Evolutionary conservation across 1,284 basidiomycete genomes (phyloP).

Genomic region (Cutaneotrichosporon curvatum): DNA sequence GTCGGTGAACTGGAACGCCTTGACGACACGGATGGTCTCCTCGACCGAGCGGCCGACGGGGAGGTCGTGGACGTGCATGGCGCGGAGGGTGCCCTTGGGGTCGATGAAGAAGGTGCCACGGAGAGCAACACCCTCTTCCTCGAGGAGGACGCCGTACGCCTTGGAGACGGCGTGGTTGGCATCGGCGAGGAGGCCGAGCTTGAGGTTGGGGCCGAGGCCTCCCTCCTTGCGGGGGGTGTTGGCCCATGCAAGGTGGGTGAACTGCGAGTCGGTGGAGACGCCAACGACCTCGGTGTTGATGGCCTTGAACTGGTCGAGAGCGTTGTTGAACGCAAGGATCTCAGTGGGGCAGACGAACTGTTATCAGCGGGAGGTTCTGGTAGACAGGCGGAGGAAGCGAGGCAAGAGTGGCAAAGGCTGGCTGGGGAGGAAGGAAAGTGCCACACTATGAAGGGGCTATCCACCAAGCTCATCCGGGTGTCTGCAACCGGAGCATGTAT

Average conservation of each 20-base stretch:
- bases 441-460: too few species aligned
- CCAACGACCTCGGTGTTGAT: constrained; percentile 69
- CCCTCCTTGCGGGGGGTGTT: constrained; percentile 70
- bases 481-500: too few species aligned
- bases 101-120: constrained; percentile 85
- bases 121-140: constrained; percentile 75
- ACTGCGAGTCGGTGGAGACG: constrained; percentile 77
- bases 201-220: constrained; percentile 77
- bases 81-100: constrained; percentile 68
- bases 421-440: too few species aligned
- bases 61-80: constrained; percentile 63
- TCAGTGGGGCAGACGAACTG: constrained; percentile 79
- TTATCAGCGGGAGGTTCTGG: background rate
- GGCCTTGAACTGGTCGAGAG: constrained; percentile 63
- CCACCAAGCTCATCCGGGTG: too few species aligned
- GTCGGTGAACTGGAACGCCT: constrained; percentile 75
- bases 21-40: constrained; percentile 77
- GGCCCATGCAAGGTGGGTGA: constrained; percentile 80
- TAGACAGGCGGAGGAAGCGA: too few species aligned
- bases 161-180: constrained; percentile 47
- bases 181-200: constrained; percentile 58
- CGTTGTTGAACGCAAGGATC: constrained; percentile 85
- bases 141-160: constrained; percentile 76
- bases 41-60: constrained; percentile 86
- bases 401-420: too few species aligned